phyloP scores from a whole-genome alignment of 2,329 filamentous ascomycete species.

The Rhynchosporium graminicola region DNA sequence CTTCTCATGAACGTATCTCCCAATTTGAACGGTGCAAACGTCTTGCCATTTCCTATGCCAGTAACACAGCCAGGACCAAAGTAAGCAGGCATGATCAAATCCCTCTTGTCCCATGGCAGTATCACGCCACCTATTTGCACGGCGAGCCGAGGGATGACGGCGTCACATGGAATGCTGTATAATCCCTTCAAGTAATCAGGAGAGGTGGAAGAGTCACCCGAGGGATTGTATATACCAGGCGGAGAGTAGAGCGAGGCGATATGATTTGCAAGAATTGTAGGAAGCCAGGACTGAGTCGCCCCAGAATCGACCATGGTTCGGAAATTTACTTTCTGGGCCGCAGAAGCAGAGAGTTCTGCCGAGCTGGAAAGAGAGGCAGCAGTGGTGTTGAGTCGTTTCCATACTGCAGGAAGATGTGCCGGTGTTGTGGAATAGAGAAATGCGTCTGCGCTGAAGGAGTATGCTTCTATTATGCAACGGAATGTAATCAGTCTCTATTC shows the following conservation, averaged over 20 bases:
- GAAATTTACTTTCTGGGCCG: background rate
- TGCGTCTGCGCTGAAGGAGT: constrained; percentile 22
- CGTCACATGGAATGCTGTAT: constrained; percentile 24
- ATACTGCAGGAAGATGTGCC: background rate
- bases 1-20: constrained; percentile 54
- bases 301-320: constrained; percentile 22
- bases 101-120: constrained; percentile 20
- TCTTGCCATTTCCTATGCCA: constrained; percentile 34
- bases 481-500: background rate
- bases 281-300: constrained; percentile 24
- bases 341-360: background rate
- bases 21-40: constrained; percentile 47
- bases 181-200: background rate
- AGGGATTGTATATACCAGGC: constrained; percentile 14
- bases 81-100: constrained; percentile 26
- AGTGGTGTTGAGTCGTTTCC: constrained; percentile 12
- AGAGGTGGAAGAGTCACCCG: too few species aligned
- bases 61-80: constrained; percentile 14
- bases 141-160: constrained; percentile 23
- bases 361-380: background rate
- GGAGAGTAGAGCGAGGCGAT: constrained; percentile 21
- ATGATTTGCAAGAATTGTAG: constrained; percentile 14
- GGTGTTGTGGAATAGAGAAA: constrained; percentile 18
- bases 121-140: constrained; percentile 25
- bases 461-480: constrained; percentile 15